phyloP scores from a whole-genome alignment of 768 basidiomycete species.

The Mycena latifolia region DNA sequence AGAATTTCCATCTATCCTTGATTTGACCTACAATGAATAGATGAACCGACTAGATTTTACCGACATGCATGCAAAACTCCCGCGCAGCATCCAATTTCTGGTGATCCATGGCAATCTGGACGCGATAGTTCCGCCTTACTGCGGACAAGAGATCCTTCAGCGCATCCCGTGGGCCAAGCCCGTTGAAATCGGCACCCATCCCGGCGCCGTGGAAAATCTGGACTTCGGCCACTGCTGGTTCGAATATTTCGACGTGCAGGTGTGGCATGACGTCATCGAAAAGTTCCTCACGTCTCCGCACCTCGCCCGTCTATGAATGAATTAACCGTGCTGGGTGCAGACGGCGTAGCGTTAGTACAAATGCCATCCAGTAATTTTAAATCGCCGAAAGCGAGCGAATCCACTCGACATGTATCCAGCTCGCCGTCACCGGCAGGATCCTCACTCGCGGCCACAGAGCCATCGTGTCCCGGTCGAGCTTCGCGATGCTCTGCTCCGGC shows the following conservation, averaged over 20 bases:
- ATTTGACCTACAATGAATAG: too few species aligned
- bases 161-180: slow-evolving; percentile 52
- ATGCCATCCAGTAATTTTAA: slow-evolving; percentile 8
- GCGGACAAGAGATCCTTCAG: slow-evolving; percentile 49
- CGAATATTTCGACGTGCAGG: slow-evolving; percentile 57
- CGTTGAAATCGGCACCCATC: slow-evolving; percentile 46
- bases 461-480: slow-evolving; percentile 26
- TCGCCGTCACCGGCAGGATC: slow-evolving; percentile 33
- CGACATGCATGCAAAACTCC: slow-evolving; percentile 47
- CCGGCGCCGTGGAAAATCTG: slow-evolving; percentile 50
- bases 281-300: slow-evolving; percentile 43
- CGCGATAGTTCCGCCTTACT: slow-evolving; percentile 51
- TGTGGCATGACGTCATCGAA: slow-evolving; percentile 55
- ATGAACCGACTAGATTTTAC: slow-evolving; percentile 45
- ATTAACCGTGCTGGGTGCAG: background rate
- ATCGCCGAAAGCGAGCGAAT: slow-evolving; percentile 52
- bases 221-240: slow-evolving; percentile 60
- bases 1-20: too few species aligned
- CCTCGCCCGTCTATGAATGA: slow-evolving; percentile 26
- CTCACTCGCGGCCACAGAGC: background rate
- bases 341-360: background rate
- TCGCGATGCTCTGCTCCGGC: background rate
- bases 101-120: slow-evolving; percentile 59
- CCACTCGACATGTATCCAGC: slow-evolving; percentile 61
- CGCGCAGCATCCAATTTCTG: slow-evolving; percentile 46